phyloP scores from a whole-genome alignment of 768 basidiomycete genomes.

The Saitozyma podzolica region DNA sequence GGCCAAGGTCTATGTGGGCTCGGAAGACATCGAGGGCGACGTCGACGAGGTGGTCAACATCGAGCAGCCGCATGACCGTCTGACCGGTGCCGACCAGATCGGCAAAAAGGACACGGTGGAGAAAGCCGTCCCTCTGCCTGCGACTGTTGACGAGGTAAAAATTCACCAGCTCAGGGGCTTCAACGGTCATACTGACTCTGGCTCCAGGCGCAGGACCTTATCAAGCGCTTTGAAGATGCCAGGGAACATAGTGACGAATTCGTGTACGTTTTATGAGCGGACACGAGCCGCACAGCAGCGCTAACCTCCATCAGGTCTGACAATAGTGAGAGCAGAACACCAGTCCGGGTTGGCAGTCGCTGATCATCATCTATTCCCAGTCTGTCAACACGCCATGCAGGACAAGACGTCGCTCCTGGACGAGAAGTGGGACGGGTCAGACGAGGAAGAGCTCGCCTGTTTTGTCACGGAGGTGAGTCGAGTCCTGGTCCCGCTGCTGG shows the following conservation, averaged over 20 bases:
- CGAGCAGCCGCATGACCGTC: slow-evolving; percentile 56
- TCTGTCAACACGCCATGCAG: slow-evolving; percentile 74
- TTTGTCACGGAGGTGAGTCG: slow-evolving; percentile 58
- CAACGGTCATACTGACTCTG: slow-evolving; percentile 4
- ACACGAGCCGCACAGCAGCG: not conserved
- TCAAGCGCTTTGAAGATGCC: slow-evolving; percentile 70
- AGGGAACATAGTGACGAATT: slow-evolving; percentile 55
- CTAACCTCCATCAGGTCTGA: slow-evolving; percentile 24
- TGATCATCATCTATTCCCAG: slow-evolving; percentile 46
- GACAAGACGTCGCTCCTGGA: slow-evolving; percentile 65
- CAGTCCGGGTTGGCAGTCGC: not conserved
- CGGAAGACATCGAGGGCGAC: slow-evolving; percentile 50
- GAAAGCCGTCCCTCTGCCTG: slow-evolving; percentile 69
- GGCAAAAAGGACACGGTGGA: slow-evolving; percentile 61
- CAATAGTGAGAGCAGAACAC: slow-evolving; percentile 24
- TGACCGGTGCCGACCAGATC: slow-evolving; percentile 58
- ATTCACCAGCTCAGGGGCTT: not conserved
- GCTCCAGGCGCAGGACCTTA: slow-evolving; percentile 61
- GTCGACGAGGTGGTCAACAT: slow-evolving; percentile 64
- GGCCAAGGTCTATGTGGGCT: slow-evolving; percentile 48
- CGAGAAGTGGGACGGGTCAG: slow-evolving; percentile 80
- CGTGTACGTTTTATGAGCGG: slow-evolving; percentile 22
- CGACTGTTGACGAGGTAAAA: slow-evolving; percentile 59
- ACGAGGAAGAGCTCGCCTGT: slow-evolving; percentile 78
- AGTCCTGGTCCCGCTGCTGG: not conserved